phyloP scores from a whole-genome alignment of 495 filamentous ascomycete genomes.

The Lasiosphaeria ovina region DNA sequence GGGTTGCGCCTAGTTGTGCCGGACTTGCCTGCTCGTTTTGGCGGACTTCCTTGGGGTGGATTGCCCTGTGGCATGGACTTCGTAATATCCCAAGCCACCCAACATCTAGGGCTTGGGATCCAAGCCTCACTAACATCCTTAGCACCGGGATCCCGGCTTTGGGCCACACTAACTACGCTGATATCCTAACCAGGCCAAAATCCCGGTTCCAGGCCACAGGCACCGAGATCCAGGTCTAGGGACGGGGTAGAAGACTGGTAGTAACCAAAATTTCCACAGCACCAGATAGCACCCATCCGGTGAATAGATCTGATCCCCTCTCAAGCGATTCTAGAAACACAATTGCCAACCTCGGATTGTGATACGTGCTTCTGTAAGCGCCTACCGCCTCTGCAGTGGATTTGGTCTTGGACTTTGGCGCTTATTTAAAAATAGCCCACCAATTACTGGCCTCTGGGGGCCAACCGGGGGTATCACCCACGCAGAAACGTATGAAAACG shows the following conservation, averaged over 20 bases:
- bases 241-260: background rate
- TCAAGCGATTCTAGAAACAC: background rate
- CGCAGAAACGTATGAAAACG: too few species aligned
- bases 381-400: background rate
- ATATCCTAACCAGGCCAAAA: background rate
- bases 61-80: background rate
- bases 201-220: background rate
- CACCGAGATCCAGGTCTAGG: background rate
- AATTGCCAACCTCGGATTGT: background rate
- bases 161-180: background rate
- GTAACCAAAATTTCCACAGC: background rate
- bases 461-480: too few species aligned
- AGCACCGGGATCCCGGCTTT: background rate
- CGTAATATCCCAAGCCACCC: background rate
- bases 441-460: too few species aligned
- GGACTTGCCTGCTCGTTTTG: background rate
- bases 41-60: background rate
- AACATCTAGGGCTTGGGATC: background rate
- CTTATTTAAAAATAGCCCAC: background rate
- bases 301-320: background rate
- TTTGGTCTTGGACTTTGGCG: background rate
- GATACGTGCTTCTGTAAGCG: background rate
- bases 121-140: too few species aligned
- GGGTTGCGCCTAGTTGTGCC: background rate
- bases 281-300: background rate